Percentiles rank a stretch among this genome's conserved stretches.
These are phyloP conservation scores for Helicocarpus griseus DNA, from an alignment of 2,329 filamentous ascomycete species.

Conservation along the genomic window DNA sequence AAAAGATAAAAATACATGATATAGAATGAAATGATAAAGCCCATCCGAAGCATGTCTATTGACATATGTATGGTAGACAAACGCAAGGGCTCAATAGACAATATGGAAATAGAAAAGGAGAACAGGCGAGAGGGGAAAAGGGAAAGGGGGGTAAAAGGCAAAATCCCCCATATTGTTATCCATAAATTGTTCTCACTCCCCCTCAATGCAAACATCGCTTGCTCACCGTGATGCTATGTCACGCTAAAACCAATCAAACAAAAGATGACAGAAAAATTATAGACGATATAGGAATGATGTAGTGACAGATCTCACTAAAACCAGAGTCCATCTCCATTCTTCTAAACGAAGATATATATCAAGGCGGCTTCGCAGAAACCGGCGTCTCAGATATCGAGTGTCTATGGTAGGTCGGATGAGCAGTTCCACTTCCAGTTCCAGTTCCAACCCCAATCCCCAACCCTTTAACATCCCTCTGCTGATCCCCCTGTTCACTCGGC, in stretches of 20 bases:
- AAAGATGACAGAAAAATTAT: not conserved
- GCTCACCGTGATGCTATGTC: not conserved
- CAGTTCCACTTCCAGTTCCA: not conserved
- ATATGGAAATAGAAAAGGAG: too few relatives aligned
- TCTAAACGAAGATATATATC: not conserved
- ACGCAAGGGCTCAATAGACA: too few relatives aligned
- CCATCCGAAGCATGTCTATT: too few relatives aligned
- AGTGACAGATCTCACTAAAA: not conserved
- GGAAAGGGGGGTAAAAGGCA: too few relatives aligned
- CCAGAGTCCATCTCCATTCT: not conserved
- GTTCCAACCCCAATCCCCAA: not conserved
- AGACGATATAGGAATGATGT: not conserved
- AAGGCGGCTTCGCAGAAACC: not conserved
- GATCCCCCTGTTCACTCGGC: slow-evolving; percentile 31
- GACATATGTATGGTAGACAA: too few relatives aligned
- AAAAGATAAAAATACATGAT: not conserved
- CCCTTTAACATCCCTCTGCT: slow-evolving; percentile 5
- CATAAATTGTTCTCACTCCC: not conserved
- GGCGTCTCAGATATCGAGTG: not conserved
- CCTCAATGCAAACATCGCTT: not conserved
- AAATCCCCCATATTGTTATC: not conserved
- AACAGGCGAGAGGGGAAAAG: too few relatives aligned
- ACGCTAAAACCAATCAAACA: not conserved
- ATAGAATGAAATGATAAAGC: too few relatives aligned
- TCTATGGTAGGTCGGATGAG: not conserved